Percentiles rank a stretch among this genome's conserved stretches.
Evolutionary conservation across 2,329 filamentous ascomycete species (phyloP).

Genomic region (Biscogniauxia sp.): DNA sequence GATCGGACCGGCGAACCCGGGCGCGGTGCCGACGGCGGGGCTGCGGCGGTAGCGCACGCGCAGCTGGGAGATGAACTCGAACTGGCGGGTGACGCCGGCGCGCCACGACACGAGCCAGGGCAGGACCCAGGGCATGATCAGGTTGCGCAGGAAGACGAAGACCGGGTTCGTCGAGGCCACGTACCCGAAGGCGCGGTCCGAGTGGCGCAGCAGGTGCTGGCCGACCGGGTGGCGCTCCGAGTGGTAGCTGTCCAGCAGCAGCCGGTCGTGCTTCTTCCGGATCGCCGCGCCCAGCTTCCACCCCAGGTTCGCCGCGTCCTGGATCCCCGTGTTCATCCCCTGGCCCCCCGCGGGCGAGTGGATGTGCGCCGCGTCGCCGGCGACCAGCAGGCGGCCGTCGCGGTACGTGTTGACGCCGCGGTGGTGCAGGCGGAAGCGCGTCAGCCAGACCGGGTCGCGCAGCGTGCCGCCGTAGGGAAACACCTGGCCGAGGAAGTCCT

Average conservation of each 20-base stretch:
- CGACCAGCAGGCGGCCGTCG: constrained; percentile 49
- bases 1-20: constrained; percentile 33
- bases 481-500: constrained; percentile 24
- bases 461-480: constrained; percentile 28
- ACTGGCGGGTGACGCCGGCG: constrained; percentile 23
- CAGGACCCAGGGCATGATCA: constrained; percentile 36
- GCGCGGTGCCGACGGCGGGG: constrained; percentile 29
- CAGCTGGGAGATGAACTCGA: constrained; percentile 39
- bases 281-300: constrained; percentile 50
- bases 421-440: constrained; percentile 46
- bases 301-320: constrained; percentile 47
- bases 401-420: constrained; percentile 38
- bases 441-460: constrained; percentile 39
- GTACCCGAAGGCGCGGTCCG: constrained; percentile 39
- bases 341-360: constrained; percentile 55
- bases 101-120: constrained; percentile 32
- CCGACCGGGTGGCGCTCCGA: constrained; percentile 47
- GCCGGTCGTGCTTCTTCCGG: constrained; percentile 5
- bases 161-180: constrained; percentile 36
- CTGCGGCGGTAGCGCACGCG: constrained; percentile 39
- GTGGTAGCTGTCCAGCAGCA: constrained; percentile 48
- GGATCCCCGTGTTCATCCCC: constrained; percentile 55
- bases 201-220: constrained; percentile 38
- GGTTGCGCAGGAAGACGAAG: constrained; percentile 37
- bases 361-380: constrained; percentile 57